Evolutionary conservation across 805 yeast species (phyloP), one percentile per base, ranked within the genome.

Genomic region (Candida anglica): DNA sequence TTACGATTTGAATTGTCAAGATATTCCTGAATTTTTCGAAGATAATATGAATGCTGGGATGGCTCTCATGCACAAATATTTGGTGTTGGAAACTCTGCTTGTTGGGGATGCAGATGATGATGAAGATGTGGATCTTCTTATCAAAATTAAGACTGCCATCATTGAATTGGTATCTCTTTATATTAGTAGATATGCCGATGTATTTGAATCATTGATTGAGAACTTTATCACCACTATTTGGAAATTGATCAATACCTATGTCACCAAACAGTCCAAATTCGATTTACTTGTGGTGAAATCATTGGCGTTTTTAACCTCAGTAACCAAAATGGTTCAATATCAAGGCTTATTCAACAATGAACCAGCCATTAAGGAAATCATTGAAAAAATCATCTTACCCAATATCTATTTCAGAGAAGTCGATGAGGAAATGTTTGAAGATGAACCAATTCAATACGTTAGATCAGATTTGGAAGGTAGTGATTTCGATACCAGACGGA

Each of bases 1-100:
- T 60, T 87, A 79, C 54, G 99, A 93, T 56, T 76, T 93, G 50
- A 93, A 93, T 58, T 91, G 97, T 60, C 98, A 94, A 63, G 99
- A 93, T 60, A 82, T 93, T 34, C 98, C 99, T 1, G 98, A 89
- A 60, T 93, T 91, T 53, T 93, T 93, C 55, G 99, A 94, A 62
- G 98, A 93, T 60, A 75, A 93, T 55, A 63, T 93, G 58, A 64
- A 71, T 26, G 65, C 62, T 13, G 88, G 94, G 34, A 86, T 94
- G 93, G 69, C 69, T 4, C 74, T 89, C 19, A 68, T 89, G 46
- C 94, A 87, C 55, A 85, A 84, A 59, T 91, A 89, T 55, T 67
- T 93, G 38, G 62, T 71, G 26, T 86, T 79, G 52, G 52, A 66
- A 11, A 79, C 79, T 38, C 64, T 73, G 0, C 42, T 79, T 32